These are phyloP conservation scores for Colletotrichum cereale DNA, from an alignment of 2,329 filamentous ascomycete genomes.

Conservation along the genomic window DNA sequence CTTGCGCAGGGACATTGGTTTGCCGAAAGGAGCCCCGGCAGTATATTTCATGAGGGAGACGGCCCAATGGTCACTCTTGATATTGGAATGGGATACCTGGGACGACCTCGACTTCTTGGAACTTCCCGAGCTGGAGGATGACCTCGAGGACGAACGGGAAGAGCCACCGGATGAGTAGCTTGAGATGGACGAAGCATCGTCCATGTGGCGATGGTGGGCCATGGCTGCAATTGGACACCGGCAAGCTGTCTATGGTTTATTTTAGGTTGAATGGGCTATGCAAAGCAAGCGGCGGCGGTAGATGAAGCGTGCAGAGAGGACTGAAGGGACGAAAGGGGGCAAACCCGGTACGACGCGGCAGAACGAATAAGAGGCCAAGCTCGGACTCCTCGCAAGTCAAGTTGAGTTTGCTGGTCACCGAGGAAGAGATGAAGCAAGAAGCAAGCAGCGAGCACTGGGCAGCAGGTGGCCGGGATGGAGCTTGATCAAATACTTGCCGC, in stretches of 20 bases:
- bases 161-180: constrained; percentile 33
- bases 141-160: constrained; percentile 36
- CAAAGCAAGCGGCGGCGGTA: constrained; percentile 9
- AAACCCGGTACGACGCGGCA: constrained; percentile 5
- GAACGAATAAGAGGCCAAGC: constrained; percentile 4
- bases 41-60: constrained; percentile 40
- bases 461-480: constrained; percentile 18
- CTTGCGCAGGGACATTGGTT: constrained; percentile 35
- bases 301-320: background rate
- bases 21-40: constrained; percentile 33
- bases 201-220: constrained; percentile 26
- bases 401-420: constrained; percentile 29
- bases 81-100: constrained; percentile 34
- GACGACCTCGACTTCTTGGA: constrained; percentile 40
- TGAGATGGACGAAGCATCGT: constrained; percentile 31
- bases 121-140: constrained; percentile 32
- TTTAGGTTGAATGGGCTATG: background rate
- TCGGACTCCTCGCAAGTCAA: constrained; percentile 1
- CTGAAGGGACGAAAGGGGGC: constrained; percentile 4
- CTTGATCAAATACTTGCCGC: constrained; percentile 35
- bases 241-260: background rate
- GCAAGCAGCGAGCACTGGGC: background rate
- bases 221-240: constrained; percentile 17
- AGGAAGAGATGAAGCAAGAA: constrained; percentile 31
- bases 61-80: constrained; percentile 35